These are phyloP conservation scores for Gossypium gossypioides DNA, from an alignment of 441 rosid genomes.

Conservation along the genomic window DNA sequence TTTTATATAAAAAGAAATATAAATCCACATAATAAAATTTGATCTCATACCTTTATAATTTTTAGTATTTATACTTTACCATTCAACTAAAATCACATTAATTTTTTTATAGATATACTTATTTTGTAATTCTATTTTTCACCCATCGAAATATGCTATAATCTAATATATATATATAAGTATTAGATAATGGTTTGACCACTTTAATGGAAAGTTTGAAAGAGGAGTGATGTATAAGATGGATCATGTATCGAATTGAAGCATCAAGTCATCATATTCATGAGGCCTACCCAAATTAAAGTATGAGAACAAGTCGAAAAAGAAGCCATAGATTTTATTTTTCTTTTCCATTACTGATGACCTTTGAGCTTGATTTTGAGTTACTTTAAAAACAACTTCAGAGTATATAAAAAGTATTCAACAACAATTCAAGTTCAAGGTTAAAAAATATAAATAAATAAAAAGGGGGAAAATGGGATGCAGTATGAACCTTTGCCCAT, in stretches of 20 bases:
- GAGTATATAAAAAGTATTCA: not conserved
- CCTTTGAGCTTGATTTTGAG: not conserved
- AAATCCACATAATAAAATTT: no score
- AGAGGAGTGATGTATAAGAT: not conserved
- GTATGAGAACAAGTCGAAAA: slow-evolving; percentile 6
- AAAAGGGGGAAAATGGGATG: not conserved
- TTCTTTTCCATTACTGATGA: not conserved
- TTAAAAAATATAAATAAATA: not conserved
- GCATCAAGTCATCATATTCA: not conserved
- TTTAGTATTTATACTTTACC: no score
- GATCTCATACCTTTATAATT: no score
- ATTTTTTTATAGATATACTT: no score
- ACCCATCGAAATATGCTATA: not conserved
- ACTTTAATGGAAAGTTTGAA: not conserved
- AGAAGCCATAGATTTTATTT: not conserved
- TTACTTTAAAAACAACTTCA: not conserved
- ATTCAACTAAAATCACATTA: no score
- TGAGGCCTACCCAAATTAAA: slow-evolving; percentile 3
- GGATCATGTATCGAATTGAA: not conserved
- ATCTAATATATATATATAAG: not conserved
- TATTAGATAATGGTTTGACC: not conserved
- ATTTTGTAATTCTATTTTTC: not conserved
- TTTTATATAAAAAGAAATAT: no score
- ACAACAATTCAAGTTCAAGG: not conserved
- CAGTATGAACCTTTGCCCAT: not conserved